Evolutionary conservation across 352 stramenopile species (phyloP).

Genomic region (Phytophthora boehmeriae): DNA sequence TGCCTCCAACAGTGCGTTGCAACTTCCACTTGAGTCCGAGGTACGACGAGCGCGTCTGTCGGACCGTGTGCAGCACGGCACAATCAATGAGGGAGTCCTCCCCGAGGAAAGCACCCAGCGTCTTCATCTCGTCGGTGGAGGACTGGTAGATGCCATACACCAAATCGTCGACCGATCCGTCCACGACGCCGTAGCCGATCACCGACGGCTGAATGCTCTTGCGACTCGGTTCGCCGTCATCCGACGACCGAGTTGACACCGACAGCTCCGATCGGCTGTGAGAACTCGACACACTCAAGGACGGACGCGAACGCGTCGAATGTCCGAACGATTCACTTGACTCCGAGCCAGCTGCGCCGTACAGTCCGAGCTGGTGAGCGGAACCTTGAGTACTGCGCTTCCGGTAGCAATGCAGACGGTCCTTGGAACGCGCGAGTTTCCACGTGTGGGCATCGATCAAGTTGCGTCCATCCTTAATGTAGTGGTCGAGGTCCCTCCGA

Average conservation of each 20-base stretch:
- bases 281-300: conserved; percentile 33
- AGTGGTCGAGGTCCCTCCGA: conserved; percentile 57
- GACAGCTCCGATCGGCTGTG: conserved; percentile 34
- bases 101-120: conserved; percentile 44
- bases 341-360: conserved; percentile 25
- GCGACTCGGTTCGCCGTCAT: conserved; percentile 42
- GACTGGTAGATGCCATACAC: conserved; percentile 61
- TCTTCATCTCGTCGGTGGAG: conserved; percentile 66
- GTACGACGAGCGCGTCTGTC: conserved; percentile 57
- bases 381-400: conserved; percentile 35
- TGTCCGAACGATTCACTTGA: conserved; percentile 30
- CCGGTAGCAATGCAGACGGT: conserved; percentile 66
- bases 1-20: conserved; percentile 67
- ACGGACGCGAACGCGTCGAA: conserved; percentile 33
- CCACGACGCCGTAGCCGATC: conserved; percentile 52
- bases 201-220: conserved; percentile 53
- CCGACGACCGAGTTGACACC: conserved; percentile 33
- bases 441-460: conserved; percentile 64
- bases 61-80: conserved; percentile 64
- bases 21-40: conserved; percentile 81
- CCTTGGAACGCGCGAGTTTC: conserved; percentile 75
- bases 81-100: conserved; percentile 72
- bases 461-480: conserved; percentile 59
- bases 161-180: conserved; percentile 57
- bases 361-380: conserved; percentile 45